Evolutionary conservation across 768 basidiomycete genomes (phyloP).

Genomic region (Lactarius tabidus): DNA sequence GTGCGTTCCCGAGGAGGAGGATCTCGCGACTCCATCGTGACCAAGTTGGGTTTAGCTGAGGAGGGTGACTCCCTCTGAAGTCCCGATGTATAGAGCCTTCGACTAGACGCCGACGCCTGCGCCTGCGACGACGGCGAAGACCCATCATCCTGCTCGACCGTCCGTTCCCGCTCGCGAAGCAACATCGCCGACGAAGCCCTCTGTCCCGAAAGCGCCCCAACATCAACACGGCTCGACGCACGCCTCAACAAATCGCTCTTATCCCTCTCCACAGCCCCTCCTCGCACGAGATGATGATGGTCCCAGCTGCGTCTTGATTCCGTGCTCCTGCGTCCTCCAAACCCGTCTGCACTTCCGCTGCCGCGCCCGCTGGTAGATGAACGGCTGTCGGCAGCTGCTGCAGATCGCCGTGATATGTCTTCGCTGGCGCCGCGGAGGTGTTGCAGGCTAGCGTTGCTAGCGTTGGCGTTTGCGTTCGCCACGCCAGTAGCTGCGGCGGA

Average conservation of each 20-base stretch:
- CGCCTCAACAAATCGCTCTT: slow-evolving; percentile 30
- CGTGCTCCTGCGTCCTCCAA: slow-evolving; percentile 41
- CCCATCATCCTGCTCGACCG: too few relatives aligned
- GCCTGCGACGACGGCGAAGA: too few relatives aligned
- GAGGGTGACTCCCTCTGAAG: too few relatives aligned
- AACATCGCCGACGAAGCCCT: slow-evolving; percentile 30
- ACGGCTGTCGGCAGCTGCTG: slow-evolving; percentile 34
- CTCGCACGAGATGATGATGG: slow-evolving; percentile 28
- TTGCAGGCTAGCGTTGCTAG: slow-evolving; percentile 32
- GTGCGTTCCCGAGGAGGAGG: slow-evolving; percentile 1
- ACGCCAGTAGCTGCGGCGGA: too few relatives aligned
- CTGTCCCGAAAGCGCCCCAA: slow-evolving; percentile 18
- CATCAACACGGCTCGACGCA: slow-evolving; percentile 29
- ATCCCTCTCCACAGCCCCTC: slow-evolving; percentile 14
- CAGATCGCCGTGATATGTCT: slow-evolving; percentile 37
- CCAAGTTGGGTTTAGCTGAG: too few relatives aligned
- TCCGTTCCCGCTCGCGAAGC: slow-evolving; percentile 32
- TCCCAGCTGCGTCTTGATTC: slow-evolving; percentile 49
- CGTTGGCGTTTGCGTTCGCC: slow-evolving; percentile 26
- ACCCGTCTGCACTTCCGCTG: slow-evolving; percentile 52
- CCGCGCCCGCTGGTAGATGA: slow-evolving; percentile 30
- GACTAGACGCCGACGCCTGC: too few relatives aligned
- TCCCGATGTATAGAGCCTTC: too few relatives aligned
- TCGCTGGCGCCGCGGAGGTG: slow-evolving; percentile 54
- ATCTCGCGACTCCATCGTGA: too few relatives aligned